Evolutionary conservation across 805 yeast genomes (phyloP).

Genomic region (Suhomyces sp.): DNA sequence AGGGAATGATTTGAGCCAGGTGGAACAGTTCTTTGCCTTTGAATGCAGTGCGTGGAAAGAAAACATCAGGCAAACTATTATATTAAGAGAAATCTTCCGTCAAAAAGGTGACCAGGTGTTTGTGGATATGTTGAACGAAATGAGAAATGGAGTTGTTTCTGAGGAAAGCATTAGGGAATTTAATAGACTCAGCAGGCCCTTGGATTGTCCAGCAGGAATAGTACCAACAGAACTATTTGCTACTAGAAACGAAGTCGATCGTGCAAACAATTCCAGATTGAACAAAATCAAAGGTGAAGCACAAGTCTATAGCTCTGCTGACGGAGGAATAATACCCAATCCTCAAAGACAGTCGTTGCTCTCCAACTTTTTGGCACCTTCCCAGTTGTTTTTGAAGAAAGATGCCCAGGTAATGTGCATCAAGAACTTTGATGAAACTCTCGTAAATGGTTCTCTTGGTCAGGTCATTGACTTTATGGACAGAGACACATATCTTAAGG

Average conservation of each 20-base stretch:
- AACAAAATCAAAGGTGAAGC: constrained; percentile 42
- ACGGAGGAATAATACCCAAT: constrained; percentile 51
- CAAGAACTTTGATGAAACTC: constrained; percentile 66
- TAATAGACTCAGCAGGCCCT: constrained; percentile 47
- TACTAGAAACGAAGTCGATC: constrained; percentile 68
- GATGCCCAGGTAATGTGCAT: constrained; percentile 84
- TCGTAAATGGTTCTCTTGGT: constrained; percentile 79
- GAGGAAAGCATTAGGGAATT: constrained; percentile 49
- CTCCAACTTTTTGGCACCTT: constrained; percentile 62
- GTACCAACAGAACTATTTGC: constrained; percentile 75
- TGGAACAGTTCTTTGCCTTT: constrained; percentile 53
- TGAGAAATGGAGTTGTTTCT: constrained; percentile 62
- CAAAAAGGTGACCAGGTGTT: constrained; percentile 72
- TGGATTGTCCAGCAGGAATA: constrained; percentile 53
- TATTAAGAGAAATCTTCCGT: constrained; percentile 65
- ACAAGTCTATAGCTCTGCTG: constrained; percentile 47
- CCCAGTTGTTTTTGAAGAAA: constrained; percentile 52
- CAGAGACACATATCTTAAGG: constrained; percentile 36
- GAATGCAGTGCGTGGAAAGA: constrained; percentile 62
- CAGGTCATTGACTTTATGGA: constrained; percentile 57
- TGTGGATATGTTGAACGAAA: constrained; percentile 70
- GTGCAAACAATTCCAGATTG: constrained; percentile 56
- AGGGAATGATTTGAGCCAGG: constrained; percentile 19
- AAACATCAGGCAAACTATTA: constrained; percentile 54
- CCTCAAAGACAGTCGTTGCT: constrained; percentile 45